Evolutionary conservation across 225 moss, liverwort and hornwort species (phyloP), one percentile per base, ranked within the genome.

Genomic region (Bryum argenteum): DNA sequence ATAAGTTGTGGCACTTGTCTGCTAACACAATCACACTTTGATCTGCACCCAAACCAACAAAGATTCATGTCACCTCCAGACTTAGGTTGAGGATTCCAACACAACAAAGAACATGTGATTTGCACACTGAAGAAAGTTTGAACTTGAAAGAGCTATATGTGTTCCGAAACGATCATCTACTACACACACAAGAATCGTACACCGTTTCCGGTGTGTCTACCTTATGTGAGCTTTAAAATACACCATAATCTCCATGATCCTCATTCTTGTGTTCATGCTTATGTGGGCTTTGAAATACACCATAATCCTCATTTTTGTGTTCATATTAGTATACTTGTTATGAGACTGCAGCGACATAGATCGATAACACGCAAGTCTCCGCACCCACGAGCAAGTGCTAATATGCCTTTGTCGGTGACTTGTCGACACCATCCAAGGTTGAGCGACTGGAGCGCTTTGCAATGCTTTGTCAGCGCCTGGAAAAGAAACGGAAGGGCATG

Each of bases 401-500:
- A 75, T 28, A 96, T 88, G 45, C 96, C 96, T 65, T 67, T 84
- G 23, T 96, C 96, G 21, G 93, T 93, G 63, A 96, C 83, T 67
- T 86, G 83, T 64, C 84, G 83, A 70, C 96, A 96, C 55, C 56
- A 48, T 75, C 96, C 96, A 54, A 96, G 77, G 74, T 96, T 96
- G 24, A 96, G 76, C 42, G 85, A 96, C 72, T 93, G 96, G 11
- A 96, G 80, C 57, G 82, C 80, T 54, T 74, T 85, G 77, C 96
- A 96, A 75, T 87, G 80, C 74, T 82, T 88, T 55, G 89, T 85
- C 39, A 96, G 80, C 18, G 88, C 84, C 95, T 96, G 83, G 70
- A 53, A 61, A 58, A n/a, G n/a, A n/a, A 66, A 22, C 55, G 24
- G 22, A 54, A 54, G 18, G 69, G 20, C 10, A 43, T 21, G 33